Evolutionary conservation across 352 stramenopile species (phyloP), one percentile per base, ranked within the genome.

Genomic region (Globisporangium mamillatum): DNA sequence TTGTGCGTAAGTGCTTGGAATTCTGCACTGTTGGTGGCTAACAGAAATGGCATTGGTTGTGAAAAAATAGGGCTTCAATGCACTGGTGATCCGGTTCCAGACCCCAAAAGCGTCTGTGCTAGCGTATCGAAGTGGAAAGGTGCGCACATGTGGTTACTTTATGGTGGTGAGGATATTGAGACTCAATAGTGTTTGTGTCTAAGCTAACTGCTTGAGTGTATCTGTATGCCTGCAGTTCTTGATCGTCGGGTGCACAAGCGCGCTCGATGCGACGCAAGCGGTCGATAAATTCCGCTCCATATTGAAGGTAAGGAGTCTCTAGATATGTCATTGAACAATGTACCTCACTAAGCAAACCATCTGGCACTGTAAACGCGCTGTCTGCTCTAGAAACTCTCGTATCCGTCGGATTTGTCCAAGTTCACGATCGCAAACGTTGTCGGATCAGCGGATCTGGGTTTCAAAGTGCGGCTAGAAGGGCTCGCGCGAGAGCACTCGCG

Each of bases 361-460:
- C 41, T 20, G 16, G 41, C 41, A 5, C 16, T 50, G 41, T 50
- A 50, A n/a, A 20, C 8, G 4, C 4, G 14, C 18, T 52, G 44
- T 18, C 22, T 59, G 4, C 18, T 64, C 3, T 52, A 92, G 82
- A 93, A 91, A 89, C 67, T 89, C 1, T 74, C 74, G 4, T 89
- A 83, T 55, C 76, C 81, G 24, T 75, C 75, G 46, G 63, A 84
- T 9, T 56, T 80, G 36, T 72, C 64, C n/a, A 72, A 64, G 12
- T 91, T 91, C 54, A 68, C 63, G 20, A 75, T 91, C 59, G 75
- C 74, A 34, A 99, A 98, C 68, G 80, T 98, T 16, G 90, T 98
- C 36, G 85, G 84, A 4, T 97, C 93, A 36, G 84, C 97, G 16
- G 97, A 99, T 67, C 81, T 99, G 29, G 81, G 87, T 27, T 93